Conservation (phyloP, 2,329 filamentous ascomycete genomes). For the Neonectria ditissima region DNA sequence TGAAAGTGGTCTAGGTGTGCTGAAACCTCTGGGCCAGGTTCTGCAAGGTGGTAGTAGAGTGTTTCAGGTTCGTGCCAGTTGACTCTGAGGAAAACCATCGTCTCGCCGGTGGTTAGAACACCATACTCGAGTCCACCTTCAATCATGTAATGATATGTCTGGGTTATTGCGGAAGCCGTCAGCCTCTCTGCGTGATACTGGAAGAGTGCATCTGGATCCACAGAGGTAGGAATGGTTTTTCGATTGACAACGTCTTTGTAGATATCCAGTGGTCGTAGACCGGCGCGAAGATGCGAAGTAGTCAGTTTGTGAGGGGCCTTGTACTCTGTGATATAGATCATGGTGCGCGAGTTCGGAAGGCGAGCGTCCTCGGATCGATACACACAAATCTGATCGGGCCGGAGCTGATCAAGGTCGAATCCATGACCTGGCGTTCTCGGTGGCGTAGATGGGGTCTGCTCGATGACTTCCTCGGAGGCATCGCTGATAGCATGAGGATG, state of each 20-base stretch:
- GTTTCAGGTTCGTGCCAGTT: conserved; percentile 19
- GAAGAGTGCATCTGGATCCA: conserved; percentile 47
- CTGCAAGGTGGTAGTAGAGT: conserved; percentile 19
- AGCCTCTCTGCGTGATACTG: conserved; percentile 52
- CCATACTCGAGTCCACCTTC: conserved; percentile 57
- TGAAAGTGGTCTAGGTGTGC: conserved; percentile 11
- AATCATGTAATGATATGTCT: conserved; percentile 65
- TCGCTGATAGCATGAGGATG: conserved; percentile 47
- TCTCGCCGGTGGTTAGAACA: conserved; percentile 43
- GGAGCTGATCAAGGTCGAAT: conserved; percentile 39
- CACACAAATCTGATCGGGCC: conserved; percentile 50
- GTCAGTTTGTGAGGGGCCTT: conserved; percentile 62
- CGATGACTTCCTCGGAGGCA: conserved; percentile 43
- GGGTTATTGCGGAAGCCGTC: conserved; percentile 56
- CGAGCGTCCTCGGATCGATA: conserved; percentile 25
- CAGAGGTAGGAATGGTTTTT: conserved; percentile 35
- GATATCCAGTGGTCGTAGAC: conserved; percentile 57
- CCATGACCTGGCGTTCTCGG: conserved; percentile 34
- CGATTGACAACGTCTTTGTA: conserved; percentile 24
- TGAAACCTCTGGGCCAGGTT: conserved; percentile 5
- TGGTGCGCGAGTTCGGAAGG: conserved; percentile 24
- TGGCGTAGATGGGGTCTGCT: conserved; percentile 27
- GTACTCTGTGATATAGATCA: conserved; percentile 55
- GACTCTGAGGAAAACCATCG: conserved; percentile 23
- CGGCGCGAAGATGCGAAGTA: conserved; percentile 43